Percentiles rank a stretch among this genome's conserved stretches.
Evolutionary conservation across 306 rosid species (phyloP).

Genomic region (Bauhinia variegata): DNA sequence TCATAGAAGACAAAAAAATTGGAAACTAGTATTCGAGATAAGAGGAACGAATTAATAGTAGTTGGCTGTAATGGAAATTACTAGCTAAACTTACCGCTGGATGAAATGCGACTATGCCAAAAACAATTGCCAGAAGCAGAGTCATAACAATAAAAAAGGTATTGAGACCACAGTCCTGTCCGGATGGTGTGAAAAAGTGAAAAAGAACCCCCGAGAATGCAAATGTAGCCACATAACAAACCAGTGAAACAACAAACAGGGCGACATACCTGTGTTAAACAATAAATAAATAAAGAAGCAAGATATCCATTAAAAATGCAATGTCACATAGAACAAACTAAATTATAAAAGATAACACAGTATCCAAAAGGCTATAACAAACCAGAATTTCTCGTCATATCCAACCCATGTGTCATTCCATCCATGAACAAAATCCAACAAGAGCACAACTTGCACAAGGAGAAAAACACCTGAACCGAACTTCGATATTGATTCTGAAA

Average conservation of each 20-base stretch:
- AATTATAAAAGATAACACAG: conserved; percentile 18
- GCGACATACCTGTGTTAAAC: conserved; percentile 69
- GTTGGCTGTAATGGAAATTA: conserved; percentile 23
- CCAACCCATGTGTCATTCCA: conserved; percentile 99
- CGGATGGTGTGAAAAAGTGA: conserved; percentile 91
- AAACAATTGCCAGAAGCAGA: conserved; percentile 64
- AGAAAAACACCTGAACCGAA: conserved; percentile 97
- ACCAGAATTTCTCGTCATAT: conserved; percentile 95
- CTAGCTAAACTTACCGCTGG: conserved; percentile 76
- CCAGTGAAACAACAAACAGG: conserved; percentile 86
- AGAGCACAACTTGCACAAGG: conserved; percentile 96
- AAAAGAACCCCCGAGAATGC: conserved; percentile 89
- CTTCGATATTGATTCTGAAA: conserved; percentile 80
- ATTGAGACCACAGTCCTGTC: conserved; percentile 95
- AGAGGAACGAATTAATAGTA: conserved; percentile 3
- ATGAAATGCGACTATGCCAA: conserved; percentile 83
- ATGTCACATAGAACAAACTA: no score
- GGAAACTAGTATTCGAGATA: conserved; percentile 22
- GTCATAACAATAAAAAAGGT: conserved; percentile 79
- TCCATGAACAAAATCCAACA: conserved; percentile 96
- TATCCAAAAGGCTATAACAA: conserved; percentile 44
- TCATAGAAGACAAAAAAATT: conserved; percentile 6
- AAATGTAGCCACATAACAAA: conserved; percentile 77
- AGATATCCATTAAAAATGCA: conserved; percentile 12
- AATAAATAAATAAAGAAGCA: conserved; percentile 12